phyloP scores from a whole-genome alignment of 2,329 filamentous ascomycete species.

The Fusarium concolor region DNA sequence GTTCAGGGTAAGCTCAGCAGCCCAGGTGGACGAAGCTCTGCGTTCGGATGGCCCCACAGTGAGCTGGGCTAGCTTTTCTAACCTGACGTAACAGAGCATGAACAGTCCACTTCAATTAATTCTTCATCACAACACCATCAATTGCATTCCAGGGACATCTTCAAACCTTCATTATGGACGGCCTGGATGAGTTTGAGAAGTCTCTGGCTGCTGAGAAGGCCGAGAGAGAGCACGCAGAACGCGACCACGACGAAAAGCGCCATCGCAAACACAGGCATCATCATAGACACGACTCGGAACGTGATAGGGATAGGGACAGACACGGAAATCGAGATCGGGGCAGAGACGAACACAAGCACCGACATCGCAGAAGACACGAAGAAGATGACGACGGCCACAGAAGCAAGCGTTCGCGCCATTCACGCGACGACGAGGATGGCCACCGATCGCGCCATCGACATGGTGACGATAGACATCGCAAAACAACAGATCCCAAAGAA shows the following conservation, averaged over 20 bases:
- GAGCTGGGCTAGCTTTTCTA: conserved; percentile 18
- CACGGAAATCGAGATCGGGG: conserved; percentile 40
- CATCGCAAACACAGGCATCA: conserved; percentile 59
- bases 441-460: conserved; percentile 55
- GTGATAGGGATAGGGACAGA: conserved; percentile 40
- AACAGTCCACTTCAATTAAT: neutral
- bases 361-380: conserved; percentile 44
- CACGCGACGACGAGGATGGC: conserved; percentile 56
- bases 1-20: neutral
- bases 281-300: conserved; percentile 56
- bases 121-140: neutral
- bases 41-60: conserved; percentile 14
- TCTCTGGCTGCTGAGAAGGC: conserved; percentile 74
- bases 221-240: conserved; percentile 61
- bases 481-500: conserved; percentile 60
- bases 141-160: neutral
- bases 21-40: neutral
- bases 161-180: conserved; percentile 57
- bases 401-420: conserved; percentile 45
- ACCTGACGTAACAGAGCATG: conserved; percentile 34
- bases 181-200: conserved; percentile 81
- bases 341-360: conserved; percentile 33
- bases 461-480: conserved; percentile 49
- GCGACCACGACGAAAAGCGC: conserved; percentile 56
- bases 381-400: conserved; percentile 48